Conservation (phyloP, 352 stramenopile genomes). For the Phytopythium kandeliae region DNA sequence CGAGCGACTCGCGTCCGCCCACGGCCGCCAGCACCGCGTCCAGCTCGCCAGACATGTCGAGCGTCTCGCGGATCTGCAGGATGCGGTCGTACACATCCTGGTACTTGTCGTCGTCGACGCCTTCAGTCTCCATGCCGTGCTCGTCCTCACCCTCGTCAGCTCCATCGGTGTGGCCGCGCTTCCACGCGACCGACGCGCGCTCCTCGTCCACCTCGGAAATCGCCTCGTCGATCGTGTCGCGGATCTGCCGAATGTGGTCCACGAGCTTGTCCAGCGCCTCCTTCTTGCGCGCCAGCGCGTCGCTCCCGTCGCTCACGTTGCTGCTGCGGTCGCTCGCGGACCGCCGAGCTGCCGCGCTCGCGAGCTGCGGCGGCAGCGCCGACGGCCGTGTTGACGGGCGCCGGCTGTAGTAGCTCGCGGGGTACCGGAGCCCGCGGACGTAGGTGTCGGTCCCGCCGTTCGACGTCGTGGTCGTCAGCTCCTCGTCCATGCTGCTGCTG, state of each 20-base stretch:
- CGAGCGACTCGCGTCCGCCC: conserved; percentile 3
- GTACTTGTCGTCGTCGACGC: conserved; percentile 23
- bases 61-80: conserved; percentile 38
- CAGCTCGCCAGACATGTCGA: conserved; percentile 46
- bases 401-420: conserved; percentile 8
- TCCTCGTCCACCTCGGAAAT: conserved; percentile 53
- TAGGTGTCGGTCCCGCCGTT: conserved; percentile 51
- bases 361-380: background rate
- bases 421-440: conserved; percentile 24
- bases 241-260: conserved; percentile 59
- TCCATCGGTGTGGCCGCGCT: conserved; percentile 2
- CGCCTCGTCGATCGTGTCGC: conserved; percentile 58
- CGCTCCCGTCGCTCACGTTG: conserved; percentile 4
- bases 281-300: conserved; percentile 16
- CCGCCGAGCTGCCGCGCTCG: background rate
- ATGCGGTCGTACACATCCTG: conserved; percentile 48
- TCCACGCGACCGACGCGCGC: background rate
- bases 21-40: conserved; percentile 36
- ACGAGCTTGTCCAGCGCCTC: conserved; percentile 48
- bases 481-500: conserved; percentile 6
- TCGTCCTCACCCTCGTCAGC: conserved; percentile 20
- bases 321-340: conserved; percentile 6
- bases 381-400: background rate
- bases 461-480: conserved; percentile 26
- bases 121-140: conserved; percentile 8